Percentiles rank a stretch among this genome's conserved stretches.
phyloP scores from a whole-genome alignment of 2,329 filamentous ascomycete genomes.

The Purpureocillium takamizusanense region DNA sequence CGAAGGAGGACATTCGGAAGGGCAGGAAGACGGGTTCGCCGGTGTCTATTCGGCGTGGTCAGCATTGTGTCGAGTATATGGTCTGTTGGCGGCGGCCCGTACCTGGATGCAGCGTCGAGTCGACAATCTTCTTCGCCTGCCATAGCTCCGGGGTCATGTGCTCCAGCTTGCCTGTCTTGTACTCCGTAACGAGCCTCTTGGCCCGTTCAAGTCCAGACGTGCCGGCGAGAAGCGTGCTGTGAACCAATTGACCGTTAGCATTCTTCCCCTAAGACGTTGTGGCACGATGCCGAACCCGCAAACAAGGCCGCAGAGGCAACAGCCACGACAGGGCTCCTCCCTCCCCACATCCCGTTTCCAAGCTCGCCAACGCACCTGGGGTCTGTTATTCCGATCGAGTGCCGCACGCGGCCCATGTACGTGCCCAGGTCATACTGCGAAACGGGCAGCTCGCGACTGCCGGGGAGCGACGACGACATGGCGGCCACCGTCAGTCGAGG shows the following conservation, averaged over 20 bases:
- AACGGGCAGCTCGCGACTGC: conserved; percentile 71
- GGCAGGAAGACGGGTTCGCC: conserved; percentile 86
- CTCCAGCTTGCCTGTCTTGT: conserved; percentile 74
- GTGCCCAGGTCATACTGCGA: conserved; percentile 90
- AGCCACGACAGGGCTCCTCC: no score
- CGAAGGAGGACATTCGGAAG: conserved; percentile 96
- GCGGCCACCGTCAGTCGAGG: conserved; percentile 4
- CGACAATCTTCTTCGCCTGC: conserved; percentile 93
- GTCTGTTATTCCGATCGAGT: conserved; percentile 84
- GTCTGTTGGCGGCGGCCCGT: conserved; percentile 21
- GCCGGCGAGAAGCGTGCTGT: conserved; percentile 78
- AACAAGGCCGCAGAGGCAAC: no score
- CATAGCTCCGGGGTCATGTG: conserved; percentile 87
- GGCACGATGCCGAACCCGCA: no score
- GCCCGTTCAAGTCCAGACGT: conserved; percentile 72
- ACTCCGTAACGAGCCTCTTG: conserved; percentile 70
- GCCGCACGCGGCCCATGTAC: conserved; percentile 90
- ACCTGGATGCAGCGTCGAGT: conserved; percentile 94
- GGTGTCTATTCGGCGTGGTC: conserved; percentile 55
- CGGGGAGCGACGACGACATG: conserved; percentile 60
- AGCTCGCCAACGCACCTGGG: conserved; percentile 76
- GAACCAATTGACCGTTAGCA: conserved; percentile 4
- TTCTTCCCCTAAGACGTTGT: neutral
- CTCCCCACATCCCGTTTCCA: no score
- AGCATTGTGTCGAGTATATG: conserved; percentile 5